Evolutionary conservation across 208 protist genomes (phyloP).

Genomic region (Leishmania major): DNA sequence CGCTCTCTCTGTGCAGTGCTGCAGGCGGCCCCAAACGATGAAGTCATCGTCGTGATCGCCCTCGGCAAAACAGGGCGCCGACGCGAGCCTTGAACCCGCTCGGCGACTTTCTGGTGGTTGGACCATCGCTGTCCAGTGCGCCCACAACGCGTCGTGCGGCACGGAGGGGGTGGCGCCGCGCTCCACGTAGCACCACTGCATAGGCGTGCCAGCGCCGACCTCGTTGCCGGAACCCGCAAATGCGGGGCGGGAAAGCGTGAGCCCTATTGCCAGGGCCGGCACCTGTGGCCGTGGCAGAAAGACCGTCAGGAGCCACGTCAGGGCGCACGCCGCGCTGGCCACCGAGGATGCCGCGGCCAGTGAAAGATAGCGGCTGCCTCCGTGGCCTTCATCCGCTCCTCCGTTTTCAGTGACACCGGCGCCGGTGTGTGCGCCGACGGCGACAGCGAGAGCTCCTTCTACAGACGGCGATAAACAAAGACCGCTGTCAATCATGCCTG

Average conservation of each 20-base stretch:
- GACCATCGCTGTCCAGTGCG: neutral
- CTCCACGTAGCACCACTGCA: slow-evolving; percentile 1
- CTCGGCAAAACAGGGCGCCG: neutral
- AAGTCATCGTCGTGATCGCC: neutral
- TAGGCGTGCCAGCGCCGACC: neutral
- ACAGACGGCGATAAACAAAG: neutral
- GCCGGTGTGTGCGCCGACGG: slow-evolving; percentile 1
- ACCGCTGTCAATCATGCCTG: neutral
- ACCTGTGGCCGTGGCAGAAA: neutral
- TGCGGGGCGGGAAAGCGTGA: neutral
- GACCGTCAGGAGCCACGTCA: neutral
- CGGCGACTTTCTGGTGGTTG: neutral
- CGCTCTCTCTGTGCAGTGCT: neutral
- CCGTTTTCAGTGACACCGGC: neutral
- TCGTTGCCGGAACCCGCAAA: neutral
- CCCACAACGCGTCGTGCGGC: neutral
- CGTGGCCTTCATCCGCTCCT: neutral
- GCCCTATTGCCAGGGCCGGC: neutral
- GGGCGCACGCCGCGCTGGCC: neutral
- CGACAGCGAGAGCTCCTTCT: neutral
- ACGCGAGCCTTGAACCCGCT: neutral
- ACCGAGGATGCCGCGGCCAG: neutral
- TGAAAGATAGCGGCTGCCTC: neutral
- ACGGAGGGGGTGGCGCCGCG: neutral
- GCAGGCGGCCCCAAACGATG: neutral